Base-by-base conservation (phyloP, 2,329 filamentous ascomycete genomes). In the Ascochyta rabiei region DNA sequence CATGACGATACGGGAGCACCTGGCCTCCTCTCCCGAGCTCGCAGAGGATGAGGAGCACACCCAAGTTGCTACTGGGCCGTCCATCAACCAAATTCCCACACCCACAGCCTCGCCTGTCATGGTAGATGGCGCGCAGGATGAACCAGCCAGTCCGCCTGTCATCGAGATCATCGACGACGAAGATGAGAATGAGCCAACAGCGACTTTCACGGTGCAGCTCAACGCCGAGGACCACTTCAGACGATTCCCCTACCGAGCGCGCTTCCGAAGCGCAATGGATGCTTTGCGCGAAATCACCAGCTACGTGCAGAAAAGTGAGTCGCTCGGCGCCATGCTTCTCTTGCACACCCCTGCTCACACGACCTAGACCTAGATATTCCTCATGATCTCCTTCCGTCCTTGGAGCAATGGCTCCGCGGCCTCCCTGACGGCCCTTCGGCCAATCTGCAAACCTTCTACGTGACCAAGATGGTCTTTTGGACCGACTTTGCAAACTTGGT, bases 1-100 rank as follows among this genome's bases (percentile, higher is more conserved):
- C 51, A 74, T 78, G 65, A 72, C 76, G 34, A 77, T 75, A 61
- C 70, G 72, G 59, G 66, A 72, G 41, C 74, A 71, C 46, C 67
- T 67, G 16, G 60, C 69, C 18, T 67, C 65, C 8, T 68, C 69
- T 43, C 63, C 67, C 31, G 57, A 67, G 49, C 62, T 53, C 34
- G 55, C 48, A 23, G 63, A 62, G 34, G 49, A 55, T 34, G 60
- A 65, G 9, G 51, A 51, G 28, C 35, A 59, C 50, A 51, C 50
- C 53, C 53, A 56, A 37, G 44, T 33, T 40, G 21, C 37, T 38
- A 37, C 37, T 15, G 37, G 31, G 33, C 10, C 30, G 23, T 49
- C 30, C 7, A 21, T 24, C 42, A 19, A 24, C 8, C 52, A 26
- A 19, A 24, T 1, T n/a, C 35, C 37, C 21, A 40, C 46, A 34